phyloP scores from a whole-genome alignment of 1,284 basidiomycete species.

The Volvariella surrecta region DNA sequence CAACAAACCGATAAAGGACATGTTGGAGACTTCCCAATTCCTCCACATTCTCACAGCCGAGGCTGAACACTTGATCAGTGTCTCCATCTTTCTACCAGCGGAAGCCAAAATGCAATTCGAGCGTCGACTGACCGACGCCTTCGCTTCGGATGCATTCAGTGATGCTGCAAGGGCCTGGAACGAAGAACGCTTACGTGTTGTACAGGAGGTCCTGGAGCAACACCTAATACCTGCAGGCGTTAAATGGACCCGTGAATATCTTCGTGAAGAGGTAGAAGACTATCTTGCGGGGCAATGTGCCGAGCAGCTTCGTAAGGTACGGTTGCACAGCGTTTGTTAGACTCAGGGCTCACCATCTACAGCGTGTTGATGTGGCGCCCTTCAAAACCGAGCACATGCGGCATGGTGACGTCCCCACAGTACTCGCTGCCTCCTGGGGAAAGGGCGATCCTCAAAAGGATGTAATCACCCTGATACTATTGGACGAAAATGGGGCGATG shows the following conservation, averaged over 20 bases:
- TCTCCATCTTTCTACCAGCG: constrained; percentile 65
- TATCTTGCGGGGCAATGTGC: constrained; percentile 63
- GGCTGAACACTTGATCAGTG: constrained; percentile 76
- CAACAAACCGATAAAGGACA: constrained; percentile 71
- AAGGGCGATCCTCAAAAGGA: constrained; percentile 91
- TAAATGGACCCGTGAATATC: constrained; percentile 86
- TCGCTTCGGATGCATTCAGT: constrained; percentile 80
- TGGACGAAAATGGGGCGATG: constrained; percentile 85
- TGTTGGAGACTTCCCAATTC: constrained; percentile 76
- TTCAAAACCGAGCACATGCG: constrained; percentile 57
- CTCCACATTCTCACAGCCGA: constrained; percentile 91
- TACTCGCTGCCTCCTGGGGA: constrained; percentile 92
- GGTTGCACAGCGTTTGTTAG: constrained; percentile 17
- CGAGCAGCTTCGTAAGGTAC: constrained; percentile 61
- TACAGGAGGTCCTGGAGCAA: constrained; percentile 72
- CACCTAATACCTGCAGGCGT: constrained; percentile 77
- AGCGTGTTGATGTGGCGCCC: constrained; percentile 73
- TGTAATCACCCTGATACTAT: constrained; percentile 76
- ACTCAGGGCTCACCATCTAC: constrained; percentile 10
- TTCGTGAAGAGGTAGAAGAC: constrained; percentile 90
- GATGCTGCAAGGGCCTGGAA: constrained; percentile 93
- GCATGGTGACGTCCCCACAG: constrained; percentile 70
- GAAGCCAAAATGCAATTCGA: constrained; percentile 60
- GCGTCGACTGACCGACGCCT: constrained; percentile 72
- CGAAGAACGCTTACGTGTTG: constrained; percentile 71